phyloP scores from a whole-genome alignment of 225 moss, liverwort and hornwort genomes.

The Marchantia polymorpha region DNA sequence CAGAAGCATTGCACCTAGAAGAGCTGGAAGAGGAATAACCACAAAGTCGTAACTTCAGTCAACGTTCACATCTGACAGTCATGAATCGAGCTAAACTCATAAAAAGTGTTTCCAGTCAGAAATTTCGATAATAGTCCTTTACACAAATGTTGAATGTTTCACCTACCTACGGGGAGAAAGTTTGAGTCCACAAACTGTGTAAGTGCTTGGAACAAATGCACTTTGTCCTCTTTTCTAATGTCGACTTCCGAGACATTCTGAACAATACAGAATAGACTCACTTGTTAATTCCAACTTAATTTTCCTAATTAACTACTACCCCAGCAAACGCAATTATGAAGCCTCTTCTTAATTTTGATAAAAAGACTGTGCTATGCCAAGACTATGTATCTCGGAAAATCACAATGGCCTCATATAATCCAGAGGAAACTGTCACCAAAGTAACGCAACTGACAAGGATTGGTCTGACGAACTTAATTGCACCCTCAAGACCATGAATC shows the following conservation, averaged over 20 bases:
- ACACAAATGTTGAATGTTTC: background rate
- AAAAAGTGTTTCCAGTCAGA: too few species aligned
- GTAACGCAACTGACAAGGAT: too few species aligned
- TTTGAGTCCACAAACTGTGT: constrained; percentile 27
- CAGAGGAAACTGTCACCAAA: too few species aligned
- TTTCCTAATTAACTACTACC: background rate
- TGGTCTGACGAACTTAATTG: too few species aligned
- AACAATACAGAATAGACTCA: background rate
- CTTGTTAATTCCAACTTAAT: background rate
- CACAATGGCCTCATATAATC: background rate
- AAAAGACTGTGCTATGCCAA: background rate
- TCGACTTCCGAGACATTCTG: constrained; percentile 8
- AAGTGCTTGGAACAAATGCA: constrained; percentile 8
- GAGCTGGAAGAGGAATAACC: constrained; percentile 23
- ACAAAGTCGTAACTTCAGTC: background rate
- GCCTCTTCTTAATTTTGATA: too few species aligned
- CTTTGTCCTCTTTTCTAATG: background rate
- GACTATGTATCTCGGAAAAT: background rate
- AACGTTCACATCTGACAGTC: background rate
- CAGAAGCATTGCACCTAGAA: constrained; percentile 26
- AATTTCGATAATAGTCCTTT: too few species aligned
- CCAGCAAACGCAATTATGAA: background rate
- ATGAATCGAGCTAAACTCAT: background rate
- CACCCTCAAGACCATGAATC: too few species aligned
- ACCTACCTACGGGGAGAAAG: constrained; percentile 37